Conservation (phyloP, 306 rosid genomes). For the Albizia julibrissin region DNA sequence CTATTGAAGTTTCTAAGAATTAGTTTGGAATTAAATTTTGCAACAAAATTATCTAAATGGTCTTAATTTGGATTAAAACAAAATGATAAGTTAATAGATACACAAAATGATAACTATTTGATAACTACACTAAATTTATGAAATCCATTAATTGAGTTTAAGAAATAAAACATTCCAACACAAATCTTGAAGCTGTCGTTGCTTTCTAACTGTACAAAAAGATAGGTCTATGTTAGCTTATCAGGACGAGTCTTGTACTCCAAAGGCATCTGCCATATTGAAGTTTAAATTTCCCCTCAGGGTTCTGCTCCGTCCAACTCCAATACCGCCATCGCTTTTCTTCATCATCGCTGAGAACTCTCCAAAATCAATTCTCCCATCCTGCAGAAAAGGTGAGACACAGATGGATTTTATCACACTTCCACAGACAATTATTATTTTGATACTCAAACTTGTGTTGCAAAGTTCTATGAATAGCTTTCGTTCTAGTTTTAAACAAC, state of each 20-base stretch:
- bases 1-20: too few relatives aligned
- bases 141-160: neutral
- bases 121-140: neutral
- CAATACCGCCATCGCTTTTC: constrained; percentile 48
- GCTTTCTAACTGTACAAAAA: constrained; percentile 45
- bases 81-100: too few relatives aligned
- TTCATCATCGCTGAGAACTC: constrained; percentile 96
- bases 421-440: neutral
- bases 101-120: neutral
- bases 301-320: constrained; percentile 63
- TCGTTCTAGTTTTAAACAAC: neutral
- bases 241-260: constrained; percentile 53
- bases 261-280: constrained; percentile 79
- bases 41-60: too few relatives aligned
- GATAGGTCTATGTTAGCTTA: constrained; percentile 27
- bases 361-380: constrained; percentile 80
- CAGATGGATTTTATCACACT: neutral
- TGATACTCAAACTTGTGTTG: neutral
- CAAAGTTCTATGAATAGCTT: neutral
- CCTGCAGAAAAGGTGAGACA: constrained; percentile 45
- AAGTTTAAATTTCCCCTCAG: constrained; percentile 70
- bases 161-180: neutral
- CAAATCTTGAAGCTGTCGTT: constrained; percentile 24
- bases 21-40: too few relatives aligned
- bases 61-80: too few relatives aligned